Evolutionary conservation across 805 yeast genomes (phyloP), one percentile per base, ranked within the genome.

Genomic region (Lachancea meyersii): DNA sequence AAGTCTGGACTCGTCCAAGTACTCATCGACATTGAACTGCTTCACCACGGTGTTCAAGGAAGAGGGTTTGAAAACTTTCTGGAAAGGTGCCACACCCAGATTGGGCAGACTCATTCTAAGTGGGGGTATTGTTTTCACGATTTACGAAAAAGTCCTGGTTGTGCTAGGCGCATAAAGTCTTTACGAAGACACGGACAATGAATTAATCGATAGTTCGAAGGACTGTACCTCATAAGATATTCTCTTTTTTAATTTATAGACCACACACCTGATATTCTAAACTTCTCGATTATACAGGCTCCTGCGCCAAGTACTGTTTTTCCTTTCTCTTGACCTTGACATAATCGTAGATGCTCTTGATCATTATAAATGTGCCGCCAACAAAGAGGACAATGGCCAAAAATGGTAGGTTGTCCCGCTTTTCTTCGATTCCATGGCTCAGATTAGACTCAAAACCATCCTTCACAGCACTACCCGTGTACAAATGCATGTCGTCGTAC

Each of bases 81-180:
- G 98, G 98, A 86, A 86, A 66, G 98, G 98, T 48, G 96, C 97
- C 27, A 93, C 97, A 2, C 97, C 98, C 35, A 76, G 98, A 60
- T 70, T 91, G 48, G 97, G 97, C 5, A 77, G 98, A 55, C 73
- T 91, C 59, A 79, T 89, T 27, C 73, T 91, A 58, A 84, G 95
- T 66, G 98, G 98, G 48, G 98, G 98, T 55, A 91, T 91, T 52
- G 97, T 93, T 22, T 91, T 91, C 68, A 93, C 97, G 17, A 86
- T 93, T 44, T 91, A 91, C 63, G 98, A 91, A 63, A 86, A 88
- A 67, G 82, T 91, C 69, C 71, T 91, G 63, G 76, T 57, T 3
- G 52, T 67, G 10, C 47, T 68, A 40, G 55, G 54, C 26, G 35
- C 35, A 8, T 41, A 35, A 21, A 5, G 9, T 18, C n/a, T 14